Conservation (phyloP, 2,329 filamentous ascomycete genomes). For the Dothideomycetes sp. region DNA sequence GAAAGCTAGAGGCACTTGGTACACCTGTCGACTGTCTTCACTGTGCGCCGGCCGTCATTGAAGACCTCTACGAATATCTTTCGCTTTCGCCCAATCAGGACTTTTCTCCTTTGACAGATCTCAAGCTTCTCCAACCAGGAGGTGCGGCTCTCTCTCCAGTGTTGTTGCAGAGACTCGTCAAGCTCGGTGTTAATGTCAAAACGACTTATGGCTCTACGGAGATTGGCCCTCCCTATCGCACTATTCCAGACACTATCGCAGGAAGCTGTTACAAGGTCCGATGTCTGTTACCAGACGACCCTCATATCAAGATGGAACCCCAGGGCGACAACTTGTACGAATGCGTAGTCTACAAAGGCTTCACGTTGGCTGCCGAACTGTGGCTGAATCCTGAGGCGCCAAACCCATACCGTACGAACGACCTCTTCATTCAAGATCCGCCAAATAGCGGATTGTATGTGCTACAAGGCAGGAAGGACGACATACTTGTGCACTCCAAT, state of each 20-base stretch:
- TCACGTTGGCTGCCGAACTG: constrained; percentile 21
- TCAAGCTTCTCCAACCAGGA: constrained; percentile 22
- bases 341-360: constrained; percentile 21
- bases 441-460: constrained; percentile 19
- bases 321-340: constrained; percentile 19
- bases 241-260: constrained; percentile 17
- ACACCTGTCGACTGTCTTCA: constrained; percentile 20
- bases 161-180: constrained; percentile 15
- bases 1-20: constrained; percentile 11
- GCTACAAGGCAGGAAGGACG: constrained; percentile 21
- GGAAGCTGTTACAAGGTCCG: constrained; percentile 20
- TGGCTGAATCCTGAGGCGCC: constrained; percentile 15
- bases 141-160: constrained; percentile 18
- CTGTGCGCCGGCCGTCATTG: constrained; percentile 21
- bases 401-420: constrained; percentile 19
- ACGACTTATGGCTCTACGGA: constrained; percentile 23
- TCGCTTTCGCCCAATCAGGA: constrained; percentile 13
- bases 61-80: constrained; percentile 21
- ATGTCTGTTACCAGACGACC: constrained; percentile 7
- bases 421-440: constrained; percentile 21
- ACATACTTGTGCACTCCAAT: constrained; percentile 21
- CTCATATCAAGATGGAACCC: constrained; percentile 17
- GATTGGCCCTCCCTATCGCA: constrained; percentile 21
- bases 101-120: constrained; percentile 16
- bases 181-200: constrained; percentile 21